Evolutionary conservation across 257 asterid genomes (phyloP), one percentile per base, ranked within the genome.

Genomic region (Salvia splendens): DNA sequence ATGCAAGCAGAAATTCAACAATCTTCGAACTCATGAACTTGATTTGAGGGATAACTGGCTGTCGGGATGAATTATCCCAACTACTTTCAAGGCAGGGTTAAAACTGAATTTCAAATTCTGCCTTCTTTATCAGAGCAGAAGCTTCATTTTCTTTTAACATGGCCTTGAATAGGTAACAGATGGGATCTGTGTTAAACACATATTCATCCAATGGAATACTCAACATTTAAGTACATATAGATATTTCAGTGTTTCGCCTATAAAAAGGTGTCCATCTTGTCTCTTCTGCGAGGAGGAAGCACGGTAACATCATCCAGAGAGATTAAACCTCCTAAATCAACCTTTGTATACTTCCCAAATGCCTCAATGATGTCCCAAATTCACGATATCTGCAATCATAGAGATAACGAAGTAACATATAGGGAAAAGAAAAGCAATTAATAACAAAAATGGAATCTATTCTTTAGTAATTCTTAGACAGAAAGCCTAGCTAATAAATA

Each of bases 241-340:
- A 74, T 94, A 91, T 74, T 91, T 94, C 40, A 91, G 82, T 2
- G 99, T 94, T 81, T 93, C 97, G 2, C 97, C 99, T 73, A 94
- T 68, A 76, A 91, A 91, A 77, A 94, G 9, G 97, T 87, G 84
- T 94, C 96, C 96, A 91, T 94, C 82, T 94, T 94, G 88, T 94
- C 97, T 77, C 96, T 83, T 82, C 80, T 84, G 43, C 30, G 87
- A 5, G 96, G 89, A 61, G 99, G 97, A 68, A 88, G 57, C 59
- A 74, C 73, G 32, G 95, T 94, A 62, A 87, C 99, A 77, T 94
- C 96, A 45, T 88, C 95, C 45, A 94, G 82, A 12, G 97, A 88
- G 76, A 86, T 83, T 76, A 86, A 94, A 50, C 99, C 99, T 61
- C 99, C 97, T 43, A 92, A 77, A 30, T 87, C 87, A 64, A 91